Conservation (phyloP, 2,329 filamentous ascomycete genomes). For the Beauveria bassiana region DNA sequence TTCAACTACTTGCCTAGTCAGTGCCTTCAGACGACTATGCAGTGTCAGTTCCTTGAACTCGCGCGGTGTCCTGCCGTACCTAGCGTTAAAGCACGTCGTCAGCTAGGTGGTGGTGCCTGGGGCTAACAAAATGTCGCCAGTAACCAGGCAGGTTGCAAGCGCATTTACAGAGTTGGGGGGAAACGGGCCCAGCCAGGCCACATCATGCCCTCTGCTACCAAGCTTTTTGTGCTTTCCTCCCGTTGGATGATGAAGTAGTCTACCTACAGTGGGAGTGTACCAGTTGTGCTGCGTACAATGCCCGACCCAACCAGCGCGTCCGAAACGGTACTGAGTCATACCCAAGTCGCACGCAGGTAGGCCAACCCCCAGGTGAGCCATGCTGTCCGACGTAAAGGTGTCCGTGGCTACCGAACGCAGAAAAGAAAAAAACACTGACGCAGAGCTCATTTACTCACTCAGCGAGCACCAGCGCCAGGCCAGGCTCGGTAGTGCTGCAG, state of each 20-base stretch:
- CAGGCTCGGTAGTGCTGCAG: too few relatives aligned
- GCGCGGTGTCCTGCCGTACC: too few relatives aligned
- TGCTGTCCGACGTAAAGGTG: background rate
- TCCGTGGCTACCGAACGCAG: slow-evolving; percentile 4
- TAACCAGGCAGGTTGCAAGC: background rate
- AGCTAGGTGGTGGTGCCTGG: slow-evolving; percentile 1
- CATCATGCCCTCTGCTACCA: background rate
- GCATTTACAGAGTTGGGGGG: background rate
- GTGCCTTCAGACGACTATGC: slow-evolving; percentile 6
- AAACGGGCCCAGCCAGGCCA: background rate
- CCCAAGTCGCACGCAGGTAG: background rate
- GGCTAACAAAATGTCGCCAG: background rate
- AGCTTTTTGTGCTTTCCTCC: background rate
- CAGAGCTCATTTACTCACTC: too few relatives aligned
- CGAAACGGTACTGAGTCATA: background rate
- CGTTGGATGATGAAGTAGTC: background rate
- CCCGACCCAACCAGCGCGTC: background rate
- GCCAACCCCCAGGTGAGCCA: background rate
- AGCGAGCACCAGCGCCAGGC: too few relatives aligned
- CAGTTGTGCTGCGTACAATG: background rate
- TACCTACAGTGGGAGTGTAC: background rate
- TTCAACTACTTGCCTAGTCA: background rate
- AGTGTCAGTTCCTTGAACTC: background rate
- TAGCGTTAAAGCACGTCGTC: slow-evolving; percentile 2
- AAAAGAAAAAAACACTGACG: background rate